phyloP scores from a whole-genome alignment of 2,329 filamentous ascomycete genomes.

The Talaromyces marneffei region DNA sequence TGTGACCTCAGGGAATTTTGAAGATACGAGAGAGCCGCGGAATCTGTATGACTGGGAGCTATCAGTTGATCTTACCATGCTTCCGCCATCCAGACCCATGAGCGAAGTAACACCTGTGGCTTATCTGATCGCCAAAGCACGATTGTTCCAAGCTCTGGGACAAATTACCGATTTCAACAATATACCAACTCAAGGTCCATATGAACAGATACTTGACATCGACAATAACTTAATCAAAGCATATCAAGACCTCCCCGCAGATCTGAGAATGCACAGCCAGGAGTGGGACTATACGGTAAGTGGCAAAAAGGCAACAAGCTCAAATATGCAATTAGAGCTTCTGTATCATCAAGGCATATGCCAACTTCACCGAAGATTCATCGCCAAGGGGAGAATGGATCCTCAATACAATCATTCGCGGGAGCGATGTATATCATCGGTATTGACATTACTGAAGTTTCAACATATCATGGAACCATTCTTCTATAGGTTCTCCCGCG shows the following conservation, averaged over 20 bases:
- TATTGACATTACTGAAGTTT: constrained; percentile 27
- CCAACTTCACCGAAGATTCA: constrained; percentile 80
- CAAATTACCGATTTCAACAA: constrained; percentile 40
- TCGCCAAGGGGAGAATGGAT: constrained; percentile 68
- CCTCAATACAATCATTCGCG: constrained; percentile 78
- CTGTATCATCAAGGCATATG: constrained; percentile 87
- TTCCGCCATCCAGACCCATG: constrained; percentile 54
- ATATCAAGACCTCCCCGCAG: constrained; percentile 65
- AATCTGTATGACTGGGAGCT: constrained; percentile 64
- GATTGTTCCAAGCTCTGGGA: constrained; percentile 39
- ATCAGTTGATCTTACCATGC: constrained; percentile 46
- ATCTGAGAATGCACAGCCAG: constrained; percentile 35
- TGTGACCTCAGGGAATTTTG: constrained; percentile 59
- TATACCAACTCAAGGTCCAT: constrained; percentile 38
- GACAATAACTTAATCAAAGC: constrained; percentile 53
- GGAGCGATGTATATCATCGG: constrained; percentile 74
- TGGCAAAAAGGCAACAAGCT: constrained; percentile 2
- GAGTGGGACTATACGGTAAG: background rate
- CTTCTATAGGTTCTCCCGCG: constrained; percentile 10
- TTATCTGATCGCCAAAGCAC: constrained; percentile 45
- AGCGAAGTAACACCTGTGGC: constrained; percentile 53
- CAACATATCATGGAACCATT: constrained; percentile 4
- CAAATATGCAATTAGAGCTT: constrained; percentile 2
- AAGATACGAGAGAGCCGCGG: constrained; percentile 55
- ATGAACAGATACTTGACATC: constrained; percentile 58